Conservation (phyloP, 2,329 filamentous ascomycete species). For the Graphilbum sp. region DNA sequence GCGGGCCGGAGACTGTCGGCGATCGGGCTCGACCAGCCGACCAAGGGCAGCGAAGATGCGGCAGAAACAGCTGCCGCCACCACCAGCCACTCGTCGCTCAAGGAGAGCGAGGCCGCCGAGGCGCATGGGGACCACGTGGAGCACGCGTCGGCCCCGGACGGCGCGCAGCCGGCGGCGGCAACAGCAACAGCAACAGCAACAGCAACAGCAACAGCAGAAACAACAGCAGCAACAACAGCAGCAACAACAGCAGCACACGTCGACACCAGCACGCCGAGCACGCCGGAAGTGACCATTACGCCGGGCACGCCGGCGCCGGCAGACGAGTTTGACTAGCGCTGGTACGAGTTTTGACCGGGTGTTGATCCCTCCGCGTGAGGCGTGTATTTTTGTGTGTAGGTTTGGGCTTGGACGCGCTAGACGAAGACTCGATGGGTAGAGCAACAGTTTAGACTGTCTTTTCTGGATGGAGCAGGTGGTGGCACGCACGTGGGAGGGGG, state of each 20-base stretch:
- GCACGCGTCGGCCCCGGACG: not conserved
- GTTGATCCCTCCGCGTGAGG: no score
- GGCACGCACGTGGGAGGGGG: no score
- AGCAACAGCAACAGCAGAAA: no score
- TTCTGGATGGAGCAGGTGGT: no score
- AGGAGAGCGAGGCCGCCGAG: slow-evolving; percentile 20
- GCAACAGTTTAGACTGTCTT: no score
- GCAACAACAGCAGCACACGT: not conserved
- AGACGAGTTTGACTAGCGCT: slow-evolving; percentile 3
- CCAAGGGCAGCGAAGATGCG: not conserved
- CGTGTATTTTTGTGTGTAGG: no score
- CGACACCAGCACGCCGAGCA: slow-evolving; percentile 1
- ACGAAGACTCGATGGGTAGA: no score
- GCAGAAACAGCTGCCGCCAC: slow-evolving; percentile 5
- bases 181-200: no score
- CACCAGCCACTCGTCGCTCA: slow-evolving; percentile 8
- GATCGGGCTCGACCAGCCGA: slow-evolving; percentile 12
- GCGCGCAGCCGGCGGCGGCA: no score
- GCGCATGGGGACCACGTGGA: slow-evolving; percentile 19
- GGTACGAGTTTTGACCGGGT: no score
- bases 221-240: no score
- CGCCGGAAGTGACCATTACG: slow-evolving; percentile 30
- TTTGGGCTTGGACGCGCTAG: no score
- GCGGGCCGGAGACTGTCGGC: slow-evolving; percentile 18
- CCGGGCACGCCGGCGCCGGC: slow-evolving; percentile 28